Evolutionary conservation across 805 yeast genomes (phyloP), one percentile per base, ranked within the genome.

Genomic region (Sugiyamaella marilandica): DNA sequence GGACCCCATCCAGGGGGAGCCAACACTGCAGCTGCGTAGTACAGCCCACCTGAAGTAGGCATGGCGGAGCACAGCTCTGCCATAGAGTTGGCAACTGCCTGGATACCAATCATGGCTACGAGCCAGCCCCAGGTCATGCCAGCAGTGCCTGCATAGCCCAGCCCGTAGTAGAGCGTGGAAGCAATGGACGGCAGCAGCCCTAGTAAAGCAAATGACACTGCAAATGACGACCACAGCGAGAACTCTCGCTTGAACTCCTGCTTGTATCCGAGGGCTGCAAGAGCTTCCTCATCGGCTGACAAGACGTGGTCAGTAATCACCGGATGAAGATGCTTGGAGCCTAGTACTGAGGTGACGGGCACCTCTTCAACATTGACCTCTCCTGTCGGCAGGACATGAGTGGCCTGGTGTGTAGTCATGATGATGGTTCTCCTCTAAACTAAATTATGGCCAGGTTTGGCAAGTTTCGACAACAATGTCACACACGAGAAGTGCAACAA

Each of bases 171-270:
- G 44, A 82, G 70, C 16, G 83, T 78, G 13, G 85, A 75, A 4
- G 85, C 84, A 55, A 82, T 79, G 2, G 86, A 81, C 8, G 87
- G 87, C 50, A 83, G 71, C 45, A 83, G 71, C n/a, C 87, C 87
- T 67, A 82, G 73, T 47, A 82, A 81, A 7, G 84, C 75, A 62
- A 81, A 82, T 1, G 86, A 81, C 32, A 82, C 83, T 32, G 82
- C 78, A 61, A 82, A 82, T 2, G 81, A 75, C 24, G 83, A 77
- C 68, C 80, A 73, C 9, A 82, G 68, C n/a, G 78, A 73, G 61
- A 82, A 83, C 57, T 78, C 82, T 60, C 87, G 76, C 58, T 76
- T 75, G 60, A 83, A 74, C 61, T 83, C 87, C 57, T 78, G 83
- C 63, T 79, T 81, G 64, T 80, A 81, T 34, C 85, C 85, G 59